A percentile compares a stretch with the other conserved stretches of the same genome.
Evolutionary conservation across 768 basidiomycete genomes (phyloP).

Genomic region (Kwoniella pini): DNA sequence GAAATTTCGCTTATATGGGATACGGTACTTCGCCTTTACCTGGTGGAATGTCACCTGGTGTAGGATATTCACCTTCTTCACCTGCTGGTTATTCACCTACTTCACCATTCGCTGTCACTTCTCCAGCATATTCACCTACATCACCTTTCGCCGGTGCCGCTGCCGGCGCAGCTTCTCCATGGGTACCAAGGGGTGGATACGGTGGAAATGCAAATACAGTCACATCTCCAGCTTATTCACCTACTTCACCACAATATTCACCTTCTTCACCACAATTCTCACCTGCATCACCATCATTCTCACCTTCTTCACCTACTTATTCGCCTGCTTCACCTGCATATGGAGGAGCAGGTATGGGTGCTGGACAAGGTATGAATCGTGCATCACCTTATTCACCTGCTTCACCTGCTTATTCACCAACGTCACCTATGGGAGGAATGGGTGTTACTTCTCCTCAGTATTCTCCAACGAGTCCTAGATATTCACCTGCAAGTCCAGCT

Average conservation of each 20-base stretch:
- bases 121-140: slow-evolving; percentile 76
- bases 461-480: slow-evolving; percentile 43
- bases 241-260: slow-evolving; percentile 51
- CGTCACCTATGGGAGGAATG: slow-evolving; percentile 35
- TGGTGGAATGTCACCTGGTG: slow-evolving; percentile 58
- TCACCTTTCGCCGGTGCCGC: slow-evolving; percentile 68
- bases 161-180: slow-evolving; percentile 79
- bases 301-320: slow-evolving; percentile 51
- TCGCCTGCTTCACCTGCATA: slow-evolving; percentile 56
- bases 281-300: slow-evolving; percentile 50
- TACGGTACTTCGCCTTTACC: slow-evolving; percentile 85
- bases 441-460: slow-evolving; percentile 49
- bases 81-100: slow-evolving; percentile 66
- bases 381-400: slow-evolving; percentile 45
- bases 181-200: slow-evolving; percentile 73
- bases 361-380: slow-evolving; percentile 17
- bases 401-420: slow-evolving; percentile 44
- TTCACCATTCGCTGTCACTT: slow-evolving; percentile 59
- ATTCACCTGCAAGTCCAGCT: slow-evolving; percentile 26
- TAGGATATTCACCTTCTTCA: slow-evolving; percentile 50
- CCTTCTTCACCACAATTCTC: slow-evolving; percentile 51
- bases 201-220: slow-evolving; percentile 17
- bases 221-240: slow-evolving; percentile 49
- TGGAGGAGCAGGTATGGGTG: slow-evolving; percentile 14
- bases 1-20: slow-evolving; percentile 68